Conservation (phyloP, 768 basidiomycete species). For the Amanita thiersii region DNA sequence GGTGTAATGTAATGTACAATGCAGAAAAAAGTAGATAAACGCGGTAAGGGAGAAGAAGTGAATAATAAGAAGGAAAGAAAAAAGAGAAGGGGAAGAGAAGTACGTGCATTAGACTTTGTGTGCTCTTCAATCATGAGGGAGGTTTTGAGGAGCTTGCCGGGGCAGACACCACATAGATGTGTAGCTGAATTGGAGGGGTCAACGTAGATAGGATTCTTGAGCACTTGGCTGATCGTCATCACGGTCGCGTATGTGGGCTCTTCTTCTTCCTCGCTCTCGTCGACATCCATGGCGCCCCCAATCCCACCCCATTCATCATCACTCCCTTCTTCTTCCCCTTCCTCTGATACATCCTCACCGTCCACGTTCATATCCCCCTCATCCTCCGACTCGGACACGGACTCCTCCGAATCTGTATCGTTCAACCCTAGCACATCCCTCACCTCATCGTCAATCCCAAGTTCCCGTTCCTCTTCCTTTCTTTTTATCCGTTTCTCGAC, state of each 20-base stretch:
- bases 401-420: constrained; percentile 73
- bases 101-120: constrained; percentile 54
- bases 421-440: constrained; percentile 59
- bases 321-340: constrained; percentile 12
- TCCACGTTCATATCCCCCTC: constrained; percentile 12
- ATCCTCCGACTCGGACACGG: constrained; percentile 40
- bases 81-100: constrained; percentile 17
- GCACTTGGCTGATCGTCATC: constrained; percentile 34
- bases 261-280: constrained; percentile 13
- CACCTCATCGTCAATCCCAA: constrained; percentile 56
- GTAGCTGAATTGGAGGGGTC: constrained; percentile 46
- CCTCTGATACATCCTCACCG: constrained; percentile 14
- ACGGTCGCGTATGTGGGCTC: too few relatives aligned
- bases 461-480: constrained; percentile 54
- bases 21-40: too few relatives aligned
- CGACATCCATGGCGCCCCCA: constrained; percentile 13
- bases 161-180: constrained; percentile 61
- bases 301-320: constrained; percentile 20
- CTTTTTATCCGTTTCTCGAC: constrained; percentile 58
- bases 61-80: constrained; percentile 4
- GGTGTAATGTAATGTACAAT: too few relatives aligned
- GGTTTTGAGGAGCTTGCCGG: constrained; percentile 64
- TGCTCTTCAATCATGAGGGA: constrained; percentile 48
- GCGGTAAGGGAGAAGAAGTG: constrained; percentile 5
- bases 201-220: constrained; percentile 56